Base-by-base conservation (phyloP, 768 basidiomycete genomes). In the Panaeolus papilionaceus region DNA sequence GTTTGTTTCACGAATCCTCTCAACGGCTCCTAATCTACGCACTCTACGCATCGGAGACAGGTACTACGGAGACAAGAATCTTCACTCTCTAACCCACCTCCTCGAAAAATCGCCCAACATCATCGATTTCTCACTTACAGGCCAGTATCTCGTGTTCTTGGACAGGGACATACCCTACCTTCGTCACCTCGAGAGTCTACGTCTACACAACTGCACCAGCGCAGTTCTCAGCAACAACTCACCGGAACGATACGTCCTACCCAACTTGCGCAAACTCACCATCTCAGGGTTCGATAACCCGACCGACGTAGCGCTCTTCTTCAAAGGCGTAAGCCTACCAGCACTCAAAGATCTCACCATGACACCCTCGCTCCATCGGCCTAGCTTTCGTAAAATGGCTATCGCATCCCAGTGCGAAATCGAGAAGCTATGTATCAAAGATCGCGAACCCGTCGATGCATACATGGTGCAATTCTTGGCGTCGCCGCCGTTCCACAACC, bases 401-500 rank as follows among this genome's bases (percentile, higher is more conserved):
- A 28, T 58, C 14, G 54, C 54, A 37, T 58, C 54, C 8, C 54
- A 37, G 14, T 58, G 54, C 33, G 54, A 28, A 28, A 33, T 58
- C 14, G 33, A 28, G 12, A 58, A 16, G 54, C 8, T 58, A 1
- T 28, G 26, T 16, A 58, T 58, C 28, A 58, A 58, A 16, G 54
- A 58, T 33, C 14, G 28, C 12, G 54, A 58, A 58, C 54, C 54
- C 8, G 54, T 58, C 8, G 54, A 58, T 33, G 54, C 54, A 1
- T 58, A 58, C n/a, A 58, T 58, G 54, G 54, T 58, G 26, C 54
- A 58, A 7, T 58, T 58, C 28, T 14, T 58, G 8, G 54, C 54
- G 12, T 58, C 54, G 3, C 26, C 54, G 11, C 54, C 54, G 7
- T 58, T 58, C 33, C 11, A 11, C 11, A 10, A 37, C 14, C 33